Conservation (phyloP, 148 eudicot genomes). For the Fagopyrum esculentum region DNA sequence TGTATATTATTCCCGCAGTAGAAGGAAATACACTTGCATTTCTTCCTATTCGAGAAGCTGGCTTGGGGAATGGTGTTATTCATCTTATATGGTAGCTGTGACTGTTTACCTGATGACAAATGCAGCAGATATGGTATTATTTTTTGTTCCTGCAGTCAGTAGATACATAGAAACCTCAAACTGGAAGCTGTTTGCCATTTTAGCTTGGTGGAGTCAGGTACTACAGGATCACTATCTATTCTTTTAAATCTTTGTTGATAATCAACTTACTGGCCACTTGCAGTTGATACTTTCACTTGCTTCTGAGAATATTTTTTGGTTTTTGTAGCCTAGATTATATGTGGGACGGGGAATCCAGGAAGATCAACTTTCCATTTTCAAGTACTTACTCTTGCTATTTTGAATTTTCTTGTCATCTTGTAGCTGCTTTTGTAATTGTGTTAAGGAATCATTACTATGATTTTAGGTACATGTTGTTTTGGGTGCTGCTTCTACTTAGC, state of each 20-base stretch:
- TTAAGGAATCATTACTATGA: background rate
- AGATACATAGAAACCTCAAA: slow-evolving; percentile 89
- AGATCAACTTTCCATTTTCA: slow-evolving; percentile 65
- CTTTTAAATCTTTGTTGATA: background rate
- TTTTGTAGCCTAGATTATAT: slow-evolving; percentile 65
- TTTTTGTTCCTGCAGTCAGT: slow-evolving; percentile 80
- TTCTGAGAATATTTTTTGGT: slow-evolving; percentile 13
- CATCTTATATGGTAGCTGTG: slow-evolving; percentile 87
- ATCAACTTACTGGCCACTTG: background rate
- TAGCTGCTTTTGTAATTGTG: background rate
- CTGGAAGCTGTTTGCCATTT: slow-evolving; percentile 42
- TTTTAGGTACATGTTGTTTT: slow-evolving; percentile 75
- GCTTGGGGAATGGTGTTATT: slow-evolving; percentile 97
- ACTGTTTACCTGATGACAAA: slow-evolving; percentile 68
- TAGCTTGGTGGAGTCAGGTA: slow-evolving; percentile 96
- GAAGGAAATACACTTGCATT: slow-evolving; percentile 78
- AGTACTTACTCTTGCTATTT: slow-evolving; percentile 40
- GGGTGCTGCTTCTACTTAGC: slow-evolving; percentile 79
- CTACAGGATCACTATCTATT: background rate
- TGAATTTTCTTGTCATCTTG: slow-evolving; percentile 11
- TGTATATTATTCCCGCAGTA: slow-evolving; percentile 51
- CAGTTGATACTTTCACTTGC: background rate
- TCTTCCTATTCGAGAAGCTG: slow-evolving; percentile 50
- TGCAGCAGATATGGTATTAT: slow-evolving; percentile 75
- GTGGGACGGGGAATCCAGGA: slow-evolving; percentile 99